Conservation (phyloP, 2,329 filamentous ascomycete genomes). For the Penicillium sp. region DNA sequence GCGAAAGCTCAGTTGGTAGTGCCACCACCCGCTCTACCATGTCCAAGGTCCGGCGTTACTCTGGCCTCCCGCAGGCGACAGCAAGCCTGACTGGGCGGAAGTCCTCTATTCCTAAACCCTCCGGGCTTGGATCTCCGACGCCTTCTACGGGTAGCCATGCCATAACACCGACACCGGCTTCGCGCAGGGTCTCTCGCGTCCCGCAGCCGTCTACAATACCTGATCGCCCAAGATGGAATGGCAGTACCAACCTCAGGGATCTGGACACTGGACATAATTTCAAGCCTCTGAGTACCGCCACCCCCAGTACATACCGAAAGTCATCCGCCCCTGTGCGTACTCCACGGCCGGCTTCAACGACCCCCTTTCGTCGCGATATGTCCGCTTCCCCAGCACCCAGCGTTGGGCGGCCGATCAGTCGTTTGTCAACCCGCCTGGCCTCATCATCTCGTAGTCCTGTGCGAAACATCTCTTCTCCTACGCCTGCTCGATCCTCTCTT, state of each 20-base stretch:
- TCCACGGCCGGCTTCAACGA: conserved; percentile 40
- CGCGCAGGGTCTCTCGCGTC: conserved; percentile 43
- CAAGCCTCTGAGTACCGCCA: conserved; percentile 60
- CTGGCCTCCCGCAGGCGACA: conserved; percentile 45
- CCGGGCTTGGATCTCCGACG: conserved; percentile 34
- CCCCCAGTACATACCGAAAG: conserved; percentile 55
- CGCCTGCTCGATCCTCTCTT: conserved; percentile 26
- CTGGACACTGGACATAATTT: conserved; percentile 67
- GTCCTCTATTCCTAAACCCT: conserved; percentile 38
- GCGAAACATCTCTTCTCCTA: conserved; percentile 28
- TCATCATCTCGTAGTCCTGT: conserved; percentile 32
- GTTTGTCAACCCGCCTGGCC: conserved; percentile 32
- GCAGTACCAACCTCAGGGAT: conserved; percentile 61
- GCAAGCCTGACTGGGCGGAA: conserved; percentile 33
- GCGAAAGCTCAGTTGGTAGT: conserved; percentile 47
- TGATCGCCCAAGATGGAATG: conserved; percentile 70
- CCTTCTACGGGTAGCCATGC: conserved; percentile 43
- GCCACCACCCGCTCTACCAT: conserved; percentile 40
- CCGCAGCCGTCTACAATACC: conserved; percentile 45
- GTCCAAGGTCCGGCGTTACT: conserved; percentile 46
- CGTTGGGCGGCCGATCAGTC: conserved; percentile 33
- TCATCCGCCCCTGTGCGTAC: conserved; percentile 28
- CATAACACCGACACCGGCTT: conserved; percentile 52
- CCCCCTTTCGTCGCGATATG: conserved; percentile 44
- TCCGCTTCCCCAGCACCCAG: conserved; percentile 41